Percentiles rank a stretch among this genome's conserved stretches.
Conservation (phyloP, 2,329 filamentous ascomycete species). For the Fusarium camptoceras region DNA sequence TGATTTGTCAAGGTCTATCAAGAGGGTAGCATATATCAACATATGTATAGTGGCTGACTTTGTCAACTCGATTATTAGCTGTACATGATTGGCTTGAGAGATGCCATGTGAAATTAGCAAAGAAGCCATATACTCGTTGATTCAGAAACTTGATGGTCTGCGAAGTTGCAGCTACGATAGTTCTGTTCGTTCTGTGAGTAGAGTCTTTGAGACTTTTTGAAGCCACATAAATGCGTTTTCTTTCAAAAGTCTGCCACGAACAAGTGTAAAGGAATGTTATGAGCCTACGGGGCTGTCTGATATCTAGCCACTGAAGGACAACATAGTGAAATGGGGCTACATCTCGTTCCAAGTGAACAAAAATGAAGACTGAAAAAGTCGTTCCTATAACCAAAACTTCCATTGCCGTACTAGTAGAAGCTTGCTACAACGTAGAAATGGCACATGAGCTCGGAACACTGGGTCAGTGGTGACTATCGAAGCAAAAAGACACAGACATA, state of each 20-base stretch:
- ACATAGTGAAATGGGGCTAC: background rate
- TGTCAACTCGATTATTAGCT: background rate
- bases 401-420: background rate
- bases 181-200: background rate
- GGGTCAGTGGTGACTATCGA: background rate
- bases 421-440: background rate
- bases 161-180: background rate
- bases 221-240: background rate
- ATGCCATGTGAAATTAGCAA: background rate
- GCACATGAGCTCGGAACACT: background rate
- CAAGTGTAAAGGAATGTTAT: background rate
- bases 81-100: background rate
- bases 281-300: background rate
- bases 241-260: background rate
- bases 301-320: background rate
- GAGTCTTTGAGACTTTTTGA: background rate
- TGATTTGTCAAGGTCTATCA: background rate
- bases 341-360: background rate
- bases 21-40: background rate
- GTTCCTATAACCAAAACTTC: background rate
- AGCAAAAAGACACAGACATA: background rate
- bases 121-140: background rate
- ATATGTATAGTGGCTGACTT: background rate
- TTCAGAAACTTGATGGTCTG: background rate
- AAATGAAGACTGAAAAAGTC: background rate